A percentile compares a stretch with the other conserved stretches of the same genome.
These are phyloP conservation scores for Penicillium manginii DNA, from an alignment of 495 filamentous ascomycete genomes.

Conservation along the genomic window DNA sequence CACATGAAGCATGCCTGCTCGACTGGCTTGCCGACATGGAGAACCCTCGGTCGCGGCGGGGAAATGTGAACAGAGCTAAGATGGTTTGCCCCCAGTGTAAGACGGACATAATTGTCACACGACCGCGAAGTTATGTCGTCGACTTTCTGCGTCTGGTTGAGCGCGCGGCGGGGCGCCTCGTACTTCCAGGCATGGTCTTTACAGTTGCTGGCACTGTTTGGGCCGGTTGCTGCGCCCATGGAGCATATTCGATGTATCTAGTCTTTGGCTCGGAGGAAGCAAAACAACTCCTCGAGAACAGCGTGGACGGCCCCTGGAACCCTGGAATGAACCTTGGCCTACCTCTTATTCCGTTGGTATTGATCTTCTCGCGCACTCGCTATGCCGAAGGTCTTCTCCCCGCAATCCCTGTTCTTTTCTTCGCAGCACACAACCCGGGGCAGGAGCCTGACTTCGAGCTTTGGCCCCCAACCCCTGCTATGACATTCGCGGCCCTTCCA, in stretches of 20 bases:
- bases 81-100: conserved; percentile 90
- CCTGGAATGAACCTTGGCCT: conserved; percentile 55
- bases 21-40: conserved; percentile 90
- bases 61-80: conserved; percentile 51
- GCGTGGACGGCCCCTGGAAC: conserved; percentile 43
- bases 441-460: conserved; percentile 48
- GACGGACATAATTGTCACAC: conserved; percentile 70
- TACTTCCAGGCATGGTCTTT: conserved; percentile 62
- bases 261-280: conserved; percentile 68
- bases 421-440: conserved; percentile 51
- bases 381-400: conserved; percentile 63
- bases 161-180: conserved; percentile 54
- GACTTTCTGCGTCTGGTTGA: conserved; percentile 59
- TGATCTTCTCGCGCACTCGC: conserved; percentile 63
- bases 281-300: conserved; percentile 48
- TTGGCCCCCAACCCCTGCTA: conserved; percentile 78
- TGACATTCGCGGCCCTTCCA: conserved; percentile 70
- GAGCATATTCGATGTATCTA: conserved; percentile 61
- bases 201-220: conserved; percentile 57
- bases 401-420: conserved; percentile 64
- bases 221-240: conserved; percentile 60
- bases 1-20: conserved; percentile 87
- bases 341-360: conserved; percentile 62
- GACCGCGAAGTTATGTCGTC: conserved; percentile 71
- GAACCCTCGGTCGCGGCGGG: conserved; percentile 55